A percentile compares a stretch with the other conserved stretches of the same genome.
phyloP scores from a whole-genome alignment of 257 asterid species.

The Solanum bukasovii region DNA sequence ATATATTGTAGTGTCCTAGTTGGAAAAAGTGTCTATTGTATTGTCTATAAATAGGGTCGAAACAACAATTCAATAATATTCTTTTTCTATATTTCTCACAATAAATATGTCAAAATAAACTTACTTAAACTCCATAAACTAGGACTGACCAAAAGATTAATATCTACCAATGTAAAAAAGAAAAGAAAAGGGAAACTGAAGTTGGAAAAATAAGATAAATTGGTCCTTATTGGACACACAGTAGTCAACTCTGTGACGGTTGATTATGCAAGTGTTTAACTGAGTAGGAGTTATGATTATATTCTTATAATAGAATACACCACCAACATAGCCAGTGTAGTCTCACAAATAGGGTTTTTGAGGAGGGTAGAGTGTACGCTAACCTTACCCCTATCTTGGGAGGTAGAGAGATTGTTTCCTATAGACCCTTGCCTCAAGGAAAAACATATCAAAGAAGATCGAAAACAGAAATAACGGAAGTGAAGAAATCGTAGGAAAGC shows the following conservation, averaged over 20 bases:
- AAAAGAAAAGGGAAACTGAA: not conserved
- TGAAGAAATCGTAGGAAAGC: not conserved
- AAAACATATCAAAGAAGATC: not conserved
- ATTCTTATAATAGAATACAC: not conserved
- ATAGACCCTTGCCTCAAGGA: not conserved
- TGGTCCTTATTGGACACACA: not conserved
- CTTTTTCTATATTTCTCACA: too few relatives aligned
- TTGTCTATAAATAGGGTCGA: too few relatives aligned
- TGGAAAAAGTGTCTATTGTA: too few relatives aligned
- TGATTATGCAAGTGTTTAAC: not conserved
- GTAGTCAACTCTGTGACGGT: not conserved
- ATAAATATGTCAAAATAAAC: not conserved
- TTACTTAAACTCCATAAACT: not conserved
- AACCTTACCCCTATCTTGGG: not conserved
- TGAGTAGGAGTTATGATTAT: not conserved
- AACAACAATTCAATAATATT: too few relatives aligned
- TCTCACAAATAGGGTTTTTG: not conserved
- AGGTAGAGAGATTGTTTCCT: not conserved
- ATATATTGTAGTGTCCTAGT: too few relatives aligned
- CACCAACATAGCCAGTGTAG: not conserved
- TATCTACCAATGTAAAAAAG: not conserved
- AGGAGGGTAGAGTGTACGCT: not conserved
- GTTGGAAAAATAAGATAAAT: not conserved
- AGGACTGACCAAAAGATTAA: not conserved
- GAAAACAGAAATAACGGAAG: not conserved